Evolutionary conservation across 352 stramenopile species (phyloP).

Genomic region (Aphanomyces invadans): DNA sequence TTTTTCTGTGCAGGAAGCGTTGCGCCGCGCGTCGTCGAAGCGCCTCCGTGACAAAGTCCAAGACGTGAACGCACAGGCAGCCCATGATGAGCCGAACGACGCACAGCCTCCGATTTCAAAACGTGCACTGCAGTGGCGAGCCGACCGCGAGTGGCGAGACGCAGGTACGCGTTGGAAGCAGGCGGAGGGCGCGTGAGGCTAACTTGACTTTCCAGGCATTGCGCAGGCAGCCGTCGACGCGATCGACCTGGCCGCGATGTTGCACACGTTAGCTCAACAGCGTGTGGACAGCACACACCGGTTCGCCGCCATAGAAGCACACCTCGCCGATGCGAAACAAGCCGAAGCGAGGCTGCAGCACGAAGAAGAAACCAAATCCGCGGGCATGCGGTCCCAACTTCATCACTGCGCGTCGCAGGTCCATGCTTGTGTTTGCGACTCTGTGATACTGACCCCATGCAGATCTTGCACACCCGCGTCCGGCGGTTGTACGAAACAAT

Average conservation of each 20-base stretch:
- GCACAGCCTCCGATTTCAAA: neutral
- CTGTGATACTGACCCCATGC: too few relatives aligned
- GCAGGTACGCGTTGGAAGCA: slow-evolving; percentile 24
- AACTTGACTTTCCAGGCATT: too few relatives aligned
- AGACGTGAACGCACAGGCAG: neutral
- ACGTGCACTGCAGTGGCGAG: slow-evolving; percentile 36
- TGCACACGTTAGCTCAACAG: slow-evolving; percentile 32
- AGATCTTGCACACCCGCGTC: slow-evolving; percentile 41
- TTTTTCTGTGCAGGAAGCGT: slow-evolving; percentile 2
- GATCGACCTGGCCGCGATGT: slow-evolving; percentile 32
- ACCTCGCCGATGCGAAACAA: slow-evolving; percentile 33
- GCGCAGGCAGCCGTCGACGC: slow-evolving; percentile 33
- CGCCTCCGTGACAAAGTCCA: neutral
- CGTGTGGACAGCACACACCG: slow-evolving; percentile 30
- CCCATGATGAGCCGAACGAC: too few relatives aligned
- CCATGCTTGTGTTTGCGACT: too few relatives aligned
- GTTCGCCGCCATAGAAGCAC: slow-evolving; percentile 34
- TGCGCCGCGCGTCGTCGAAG: neutral
- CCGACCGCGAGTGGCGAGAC: slow-evolving; percentile 43
- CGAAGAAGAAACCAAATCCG: slow-evolving; percentile 38
- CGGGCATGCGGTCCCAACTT: slow-evolving; percentile 33
- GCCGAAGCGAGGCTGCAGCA: slow-evolving; percentile 42
- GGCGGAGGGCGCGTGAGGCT: too few relatives aligned
- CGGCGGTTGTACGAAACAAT: slow-evolving; percentile 55
- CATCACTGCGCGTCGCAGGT: slow-evolving; percentile 22